Percentiles rank a stretch among this genome's conserved stretches.
Conservation (phyloP, 345 rosid genomes). For the Trapa bicornis region DNA sequence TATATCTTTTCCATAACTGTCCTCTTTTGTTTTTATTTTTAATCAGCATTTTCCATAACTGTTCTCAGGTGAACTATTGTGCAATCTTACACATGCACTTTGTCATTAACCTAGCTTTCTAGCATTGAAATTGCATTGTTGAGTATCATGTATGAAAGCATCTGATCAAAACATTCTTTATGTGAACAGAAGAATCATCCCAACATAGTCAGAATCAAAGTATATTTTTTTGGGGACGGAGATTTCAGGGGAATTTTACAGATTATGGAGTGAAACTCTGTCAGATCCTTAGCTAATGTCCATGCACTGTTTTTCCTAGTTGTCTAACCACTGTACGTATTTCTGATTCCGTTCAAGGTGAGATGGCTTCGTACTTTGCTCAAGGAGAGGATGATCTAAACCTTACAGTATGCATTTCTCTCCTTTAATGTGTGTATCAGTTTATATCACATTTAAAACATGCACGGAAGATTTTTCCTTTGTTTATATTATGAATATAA, state of each 20-base stretch:
- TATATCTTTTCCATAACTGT: neutral
- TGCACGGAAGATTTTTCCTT: neutral
- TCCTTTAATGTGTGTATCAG: slow-evolving; percentile 5
- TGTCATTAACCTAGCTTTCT: no score
- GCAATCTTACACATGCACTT: neutral
- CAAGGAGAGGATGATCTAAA: slow-evolving; percentile 41
- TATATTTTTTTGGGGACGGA: neutral
- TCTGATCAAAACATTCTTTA: neutral
- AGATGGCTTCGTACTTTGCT: slow-evolving; percentile 26
- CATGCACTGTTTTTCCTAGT: neutral
- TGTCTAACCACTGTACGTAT: slow-evolving; percentile 10
- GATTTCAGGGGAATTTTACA: neutral
- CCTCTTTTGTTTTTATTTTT: neutral
- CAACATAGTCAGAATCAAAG: neutral
- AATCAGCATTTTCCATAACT: no score
- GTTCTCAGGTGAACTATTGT: neutral
- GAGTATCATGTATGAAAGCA: neutral
- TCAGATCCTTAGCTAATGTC: neutral
- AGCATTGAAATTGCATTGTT: neutral
- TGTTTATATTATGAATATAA: slow-evolving; percentile 4
- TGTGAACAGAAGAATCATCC: neutral
- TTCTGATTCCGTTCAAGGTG: slow-evolving; percentile 30
- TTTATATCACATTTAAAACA: neutral
- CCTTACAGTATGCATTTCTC: slow-evolving; percentile 44
- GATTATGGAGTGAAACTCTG: neutral